A percentile compares a stretch with the other conserved stretches of the same genome.
Conservation (phyloP, 441 rosid species). For the Euphorbia schlechtendalii region DNA sequence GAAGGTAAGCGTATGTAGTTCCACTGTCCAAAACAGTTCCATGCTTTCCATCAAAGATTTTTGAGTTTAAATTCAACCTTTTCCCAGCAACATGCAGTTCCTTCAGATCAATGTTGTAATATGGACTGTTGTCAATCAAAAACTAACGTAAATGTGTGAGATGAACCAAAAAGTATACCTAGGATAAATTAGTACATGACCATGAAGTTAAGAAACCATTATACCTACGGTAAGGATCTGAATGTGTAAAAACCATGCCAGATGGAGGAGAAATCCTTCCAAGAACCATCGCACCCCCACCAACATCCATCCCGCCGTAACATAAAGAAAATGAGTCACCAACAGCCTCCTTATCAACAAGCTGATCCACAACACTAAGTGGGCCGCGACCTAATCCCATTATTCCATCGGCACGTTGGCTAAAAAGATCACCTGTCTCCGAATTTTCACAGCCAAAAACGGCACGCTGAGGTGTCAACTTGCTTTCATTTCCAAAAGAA, state of each 20-base stretch:
- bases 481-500: slow-evolving; percentile 78
- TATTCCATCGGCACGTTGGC: slow-evolving; percentile 90
- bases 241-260: slow-evolving; percentile 58
- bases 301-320: slow-evolving; percentile 94
- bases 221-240: slow-evolving; percentile 51
- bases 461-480: slow-evolving; percentile 63
- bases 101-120: slow-evolving; percentile 92
- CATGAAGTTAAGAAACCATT: not conserved
- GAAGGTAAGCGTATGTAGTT: slow-evolving; percentile 86
- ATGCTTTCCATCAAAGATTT: slow-evolving; percentile 65
- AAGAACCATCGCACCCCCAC: slow-evolving; percentile 94
- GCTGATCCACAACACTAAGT: slow-evolving; percentile 81
- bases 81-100: slow-evolving; percentile 86
- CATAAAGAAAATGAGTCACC: slow-evolving; percentile 82
- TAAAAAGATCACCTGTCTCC: slow-evolving; percentile 91
- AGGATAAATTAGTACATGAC: not conserved
- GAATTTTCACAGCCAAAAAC: slow-evolving; percentile 83
- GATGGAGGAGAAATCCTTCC: slow-evolving; percentile 65
- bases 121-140: slow-evolving; percentile 51
- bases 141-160: slow-evolving; percentile 28
- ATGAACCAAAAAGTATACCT: slow-evolving; percentile 21
- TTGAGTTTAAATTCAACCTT: slow-evolving; percentile 50
- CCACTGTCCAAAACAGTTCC: slow-evolving; percentile 92
- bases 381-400: slow-evolving; percentile 89
- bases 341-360: slow-evolving; percentile 66